phyloP scores from a whole-genome alignment of 345 rosid species.

The Lepidium aucheri region DNA sequence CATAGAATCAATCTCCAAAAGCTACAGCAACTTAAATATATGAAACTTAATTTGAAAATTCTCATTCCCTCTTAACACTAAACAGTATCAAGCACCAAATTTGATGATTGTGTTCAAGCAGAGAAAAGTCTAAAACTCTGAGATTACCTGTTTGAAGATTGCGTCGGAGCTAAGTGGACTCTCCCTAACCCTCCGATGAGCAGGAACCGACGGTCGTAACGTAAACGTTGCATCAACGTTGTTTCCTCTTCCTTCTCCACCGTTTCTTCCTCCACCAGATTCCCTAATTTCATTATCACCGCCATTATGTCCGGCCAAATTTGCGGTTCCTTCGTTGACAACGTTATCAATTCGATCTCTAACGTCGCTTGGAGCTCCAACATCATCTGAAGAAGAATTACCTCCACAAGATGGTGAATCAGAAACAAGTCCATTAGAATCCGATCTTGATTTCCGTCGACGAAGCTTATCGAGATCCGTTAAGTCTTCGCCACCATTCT shows the following conservation, averaged over 20 bases:
- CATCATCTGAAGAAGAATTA: conserved; percentile 3
- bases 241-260: conserved; percentile 3
- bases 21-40: neutral
- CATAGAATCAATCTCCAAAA: neutral
- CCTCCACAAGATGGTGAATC: conserved; percentile 9
- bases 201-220: conserved; percentile 71
- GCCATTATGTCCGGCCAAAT: conserved; percentile 25
- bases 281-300: conserved; percentile 29
- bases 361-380: conserved; percentile 11
- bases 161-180: conserved; percentile 89
- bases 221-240: conserved; percentile 33
- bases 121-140: neutral
- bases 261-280: conserved; percentile 16
- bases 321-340: conserved; percentile 17
- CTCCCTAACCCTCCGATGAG: conserved; percentile 61
- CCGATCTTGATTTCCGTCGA: conserved; percentile 32
- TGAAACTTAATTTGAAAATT: neutral
- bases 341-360: conserved; percentile 27
- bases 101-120: neutral
- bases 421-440: conserved; percentile 9
- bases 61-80: neutral
- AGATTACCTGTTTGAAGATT: conserved; percentile 67
- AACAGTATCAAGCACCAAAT: neutral
- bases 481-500: conserved; percentile 33
- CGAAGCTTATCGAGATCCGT: conserved; percentile 38